Conservation (phyloP, 495 filamentous ascomycete genomes). For the Oidiodendron maius region DNA sequence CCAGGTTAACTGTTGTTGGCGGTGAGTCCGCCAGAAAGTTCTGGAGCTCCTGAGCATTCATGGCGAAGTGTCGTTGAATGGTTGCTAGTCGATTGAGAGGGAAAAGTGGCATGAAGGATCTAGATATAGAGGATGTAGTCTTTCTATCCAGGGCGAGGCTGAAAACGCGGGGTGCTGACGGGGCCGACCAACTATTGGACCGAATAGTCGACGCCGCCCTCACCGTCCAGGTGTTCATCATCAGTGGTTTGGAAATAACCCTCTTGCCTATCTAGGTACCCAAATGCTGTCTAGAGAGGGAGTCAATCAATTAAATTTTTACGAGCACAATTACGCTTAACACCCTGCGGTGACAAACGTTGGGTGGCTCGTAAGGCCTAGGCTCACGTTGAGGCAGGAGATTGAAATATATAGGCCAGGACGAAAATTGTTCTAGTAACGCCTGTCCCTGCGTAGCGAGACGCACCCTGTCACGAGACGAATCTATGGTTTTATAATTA, state of each 20-base stretch:
- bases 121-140: background rate
- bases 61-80: slow-evolving; percentile 17
- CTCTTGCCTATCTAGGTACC: no score
- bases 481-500: no score
- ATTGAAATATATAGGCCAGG: no score
- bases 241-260: no score
- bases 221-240: background rate
- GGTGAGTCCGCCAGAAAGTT: slow-evolving; percentile 89
- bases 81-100: slow-evolving; percentile 15
- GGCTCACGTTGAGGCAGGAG: no score
- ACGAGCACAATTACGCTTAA: background rate
- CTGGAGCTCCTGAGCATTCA: slow-evolving; percentile 27
- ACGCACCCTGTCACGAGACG: no score
- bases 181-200: background rate
- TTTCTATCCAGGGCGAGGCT: background rate
- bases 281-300: background rate
- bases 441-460: no score
- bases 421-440: no score
- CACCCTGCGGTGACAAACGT: no score
- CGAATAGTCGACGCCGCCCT: background rate
- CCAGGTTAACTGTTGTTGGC: slow-evolving; percentile 76
- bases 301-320: no score
- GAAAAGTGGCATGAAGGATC: slow-evolving; percentile 5
- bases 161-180: background rate
- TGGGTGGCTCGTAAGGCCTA: no score